Base-by-base conservation (phyloP, 805 yeast species). In the Maudiozyma bulderi region DNA sequence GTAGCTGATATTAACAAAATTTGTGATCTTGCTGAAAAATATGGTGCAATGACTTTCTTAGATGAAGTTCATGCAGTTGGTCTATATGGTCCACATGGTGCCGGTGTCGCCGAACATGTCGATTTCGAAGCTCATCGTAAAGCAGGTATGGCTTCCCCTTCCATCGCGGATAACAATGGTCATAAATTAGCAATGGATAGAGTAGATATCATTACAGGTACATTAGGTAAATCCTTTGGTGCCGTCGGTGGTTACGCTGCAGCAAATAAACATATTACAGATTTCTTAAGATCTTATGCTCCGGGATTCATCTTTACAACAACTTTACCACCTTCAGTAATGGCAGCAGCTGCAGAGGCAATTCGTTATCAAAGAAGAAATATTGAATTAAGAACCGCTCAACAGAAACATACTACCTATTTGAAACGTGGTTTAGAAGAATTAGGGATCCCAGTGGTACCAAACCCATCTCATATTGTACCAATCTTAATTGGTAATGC, bases 21-120 rank as follows among this genome's bases (percentile, higher is more conserved):
- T 56, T 91, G 97, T 67, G 96, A 90, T 58, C 76, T 93, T 62
- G 99, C 99, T 40, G 96, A 93, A 47, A 88, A 93, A 70, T 93
- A 93, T 66, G 98, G 98, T 53, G 98, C 98, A 44, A 70, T 93
- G 59, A 93, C 99, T 32, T 93, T 93, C 69, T 74, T 93, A 66
- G 99, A 93, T 67, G 99, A 93, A 70, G 99, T 93, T 38, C 99
- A 93, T 64, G 98, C 99, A 35, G 98, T 93, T 44, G 99, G 99
- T 49, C 78, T 93, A 83, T 93, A 93, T 65, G 99, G 99, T 60
- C 98, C 99, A 52, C 96, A 86, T 61, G 99, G 99, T 64, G 99
- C 96, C 34, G 99, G 99, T 72, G 98, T 93, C 48, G 96, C 98
- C 44, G 99, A 93, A 70, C 99, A 93, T 67, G 74, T 85, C 60